Evolutionary conservation across 441 rosid species (phyloP).

Genomic region (Pelargonium citronellum): DNA sequence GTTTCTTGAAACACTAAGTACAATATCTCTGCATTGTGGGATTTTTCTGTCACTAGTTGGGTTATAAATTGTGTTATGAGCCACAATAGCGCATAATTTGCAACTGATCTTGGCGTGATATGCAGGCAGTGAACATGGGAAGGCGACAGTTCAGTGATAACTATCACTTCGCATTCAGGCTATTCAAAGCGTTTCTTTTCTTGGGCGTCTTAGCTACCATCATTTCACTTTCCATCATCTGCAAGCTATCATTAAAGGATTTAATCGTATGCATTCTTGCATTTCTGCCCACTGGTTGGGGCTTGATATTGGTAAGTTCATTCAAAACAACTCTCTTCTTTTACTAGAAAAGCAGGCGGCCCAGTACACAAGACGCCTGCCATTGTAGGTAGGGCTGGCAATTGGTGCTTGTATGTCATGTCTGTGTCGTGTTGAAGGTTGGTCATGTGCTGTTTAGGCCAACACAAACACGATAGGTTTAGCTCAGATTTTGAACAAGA

Average conservation of each 20-base stretch:
- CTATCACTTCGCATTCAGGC: slow-evolving; percentile 64
- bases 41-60: not conserved
- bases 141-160: slow-evolving; percentile 66
- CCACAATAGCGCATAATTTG: not conserved
- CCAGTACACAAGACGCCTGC: not conserved
- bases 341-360: too few relatives aligned
- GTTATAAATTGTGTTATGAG: not conserved
- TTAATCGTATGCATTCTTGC: slow-evolving; percentile 78
- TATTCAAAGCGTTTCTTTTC: slow-evolving; percentile 84
- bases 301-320: slow-evolving; percentile 70
- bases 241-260: slow-evolving; percentile 70
- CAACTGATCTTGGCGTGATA: slow-evolving; percentile 14
- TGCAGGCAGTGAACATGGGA: slow-evolving; percentile 91
- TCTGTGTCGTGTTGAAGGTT: too few relatives aligned
- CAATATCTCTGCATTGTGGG: not conserved
- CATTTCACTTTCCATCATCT: slow-evolving; percentile 57
- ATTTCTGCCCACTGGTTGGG: slow-evolving; percentile 96
- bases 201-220: slow-evolving; percentile 59
- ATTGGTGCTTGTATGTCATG: too few relatives aligned
- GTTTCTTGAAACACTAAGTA: too few relatives aligned
- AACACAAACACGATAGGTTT: too few relatives aligned
- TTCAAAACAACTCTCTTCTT: too few relatives aligned
- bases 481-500: too few relatives aligned
- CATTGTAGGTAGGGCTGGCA: too few relatives aligned
- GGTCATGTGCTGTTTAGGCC: too few relatives aligned